Percentiles rank a stretch among this genome's conserved stretches.
These are phyloP conservation scores for Alternaria sp. DNA, from an alignment of 2,329 filamentous ascomycete genomes.

Conservation along the genomic window DNA sequence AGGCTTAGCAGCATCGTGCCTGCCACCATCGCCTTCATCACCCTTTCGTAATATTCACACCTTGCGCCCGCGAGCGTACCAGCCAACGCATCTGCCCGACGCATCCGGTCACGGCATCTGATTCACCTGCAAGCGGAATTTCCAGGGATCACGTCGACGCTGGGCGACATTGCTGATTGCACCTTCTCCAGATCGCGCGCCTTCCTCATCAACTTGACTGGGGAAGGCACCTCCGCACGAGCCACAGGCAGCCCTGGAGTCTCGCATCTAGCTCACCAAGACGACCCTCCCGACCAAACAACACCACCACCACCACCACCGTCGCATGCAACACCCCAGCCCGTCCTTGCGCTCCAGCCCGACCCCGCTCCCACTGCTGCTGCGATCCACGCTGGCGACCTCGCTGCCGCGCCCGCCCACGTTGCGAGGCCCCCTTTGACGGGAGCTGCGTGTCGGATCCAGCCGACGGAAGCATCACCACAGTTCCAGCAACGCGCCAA, in stretches of 20 bases:
- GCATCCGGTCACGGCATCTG: neutral
- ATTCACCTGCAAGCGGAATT: neutral
- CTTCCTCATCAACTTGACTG: conserved; percentile 21
- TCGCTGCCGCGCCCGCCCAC: conserved; percentile 17
- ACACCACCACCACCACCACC: conserved; percentile 17
- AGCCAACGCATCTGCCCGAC: conserved; percentile 1
- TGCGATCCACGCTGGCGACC: conserved; percentile 22
- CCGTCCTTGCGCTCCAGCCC: conserved; percentile 10
- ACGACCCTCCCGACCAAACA: conserved; percentile 23
- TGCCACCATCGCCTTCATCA: conserved; percentile 5
- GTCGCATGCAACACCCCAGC: conserved; percentile 12
- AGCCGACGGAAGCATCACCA: conserved; percentile 37
- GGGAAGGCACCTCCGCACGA: conserved; percentile 21
- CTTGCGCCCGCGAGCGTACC: neutral
- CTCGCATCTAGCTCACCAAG: conserved; percentile 19
- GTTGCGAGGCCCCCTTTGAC: conserved; percentile 28
- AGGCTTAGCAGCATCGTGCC: conserved; percentile 22
- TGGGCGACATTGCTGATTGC: conserved; percentile 11
- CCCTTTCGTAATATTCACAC: neutral
- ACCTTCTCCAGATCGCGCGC: conserved; percentile 20
- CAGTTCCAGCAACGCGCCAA: conserved; percentile 24
- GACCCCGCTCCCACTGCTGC: conserved; percentile 18
- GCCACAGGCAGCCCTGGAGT: conserved; percentile 20
- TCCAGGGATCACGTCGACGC: neutral
- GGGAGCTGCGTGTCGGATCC: conserved; percentile 28